Evolutionary conservation across 2,329 filamentous ascomycete species (phyloP).

Genomic region (Madurella fahalii): DNA sequence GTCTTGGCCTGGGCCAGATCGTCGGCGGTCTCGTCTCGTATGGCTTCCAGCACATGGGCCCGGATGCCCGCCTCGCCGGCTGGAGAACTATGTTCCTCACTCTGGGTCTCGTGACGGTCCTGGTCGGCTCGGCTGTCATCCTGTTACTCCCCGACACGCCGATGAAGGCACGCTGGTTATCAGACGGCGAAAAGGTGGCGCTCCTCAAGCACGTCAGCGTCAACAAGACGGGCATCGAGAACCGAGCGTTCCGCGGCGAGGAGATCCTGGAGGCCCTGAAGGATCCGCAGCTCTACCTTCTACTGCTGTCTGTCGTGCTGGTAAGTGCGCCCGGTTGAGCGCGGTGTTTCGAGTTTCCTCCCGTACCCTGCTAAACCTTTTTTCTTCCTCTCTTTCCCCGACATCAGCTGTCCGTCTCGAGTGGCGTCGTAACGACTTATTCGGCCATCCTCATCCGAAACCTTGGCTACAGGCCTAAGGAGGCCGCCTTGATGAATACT

Average conservation of each 20-base stretch:
- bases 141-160: conserved; percentile 48
- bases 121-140: conserved; percentile 39
- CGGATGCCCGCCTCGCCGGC: conserved; percentile 32
- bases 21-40: conserved; percentile 45
- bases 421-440: conserved; percentile 52
- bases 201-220: conserved; percentile 51
- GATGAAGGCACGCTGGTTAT: conserved; percentile 40
- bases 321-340: conserved; percentile 31
- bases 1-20: conserved; percentile 56
- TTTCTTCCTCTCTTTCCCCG: too few species aligned
- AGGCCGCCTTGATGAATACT: conserved; percentile 51
- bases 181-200: conserved; percentile 39
- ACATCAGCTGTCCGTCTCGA: conserved; percentile 44
- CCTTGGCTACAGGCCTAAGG: conserved; percentile 42
- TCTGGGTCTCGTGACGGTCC: conserved; percentile 43
- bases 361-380: conserved; percentile 18
- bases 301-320: conserved; percentile 46
- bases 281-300: conserved; percentile 50
- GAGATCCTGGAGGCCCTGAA: conserved; percentile 50
- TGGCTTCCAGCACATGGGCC: conserved; percentile 49
- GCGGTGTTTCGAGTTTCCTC: background rate
- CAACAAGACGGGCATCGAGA: conserved; percentile 56
- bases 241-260: conserved; percentile 48
- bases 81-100: conserved; percentile 51
- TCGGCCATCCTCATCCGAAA: conserved; percentile 50